These are phyloP conservation scores for Stagonosporopsis tanaceti DNA, from an alignment of 2,329 filamentous ascomycete species.

Conservation along the genomic window DNA sequence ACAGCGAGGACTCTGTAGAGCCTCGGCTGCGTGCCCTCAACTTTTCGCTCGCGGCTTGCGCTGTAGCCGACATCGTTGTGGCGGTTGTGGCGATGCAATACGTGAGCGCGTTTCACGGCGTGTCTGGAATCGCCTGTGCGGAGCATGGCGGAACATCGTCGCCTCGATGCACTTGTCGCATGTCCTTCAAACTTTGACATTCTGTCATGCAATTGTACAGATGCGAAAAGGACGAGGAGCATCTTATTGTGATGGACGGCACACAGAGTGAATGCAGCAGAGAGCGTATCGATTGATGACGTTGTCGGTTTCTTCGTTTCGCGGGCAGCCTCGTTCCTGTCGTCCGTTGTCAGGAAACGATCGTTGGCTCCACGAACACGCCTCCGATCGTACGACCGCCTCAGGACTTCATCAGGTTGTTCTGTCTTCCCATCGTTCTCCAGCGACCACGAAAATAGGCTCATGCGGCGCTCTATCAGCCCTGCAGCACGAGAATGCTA, in stretches of 20 bases:
- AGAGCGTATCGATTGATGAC: background rate
- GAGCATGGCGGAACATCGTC: background rate
- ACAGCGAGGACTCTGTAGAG: background rate
- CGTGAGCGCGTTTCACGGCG: constrained; percentile 10
- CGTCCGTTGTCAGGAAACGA: too few relatives aligned
- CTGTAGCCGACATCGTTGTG: background rate
- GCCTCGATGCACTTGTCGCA: background rate
- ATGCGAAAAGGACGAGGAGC: background rate
- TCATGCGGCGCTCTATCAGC: too few relatives aligned
- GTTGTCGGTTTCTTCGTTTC: background rate
- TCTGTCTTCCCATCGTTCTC: too few relatives aligned
- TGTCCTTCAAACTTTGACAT: too few relatives aligned
- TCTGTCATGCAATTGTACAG: background rate
- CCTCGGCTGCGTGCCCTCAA: background rate
- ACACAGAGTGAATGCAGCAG: background rate
- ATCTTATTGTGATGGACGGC: background rate
- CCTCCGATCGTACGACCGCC: too few relatives aligned
- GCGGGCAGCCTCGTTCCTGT: background rate
- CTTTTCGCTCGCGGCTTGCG: background rate
- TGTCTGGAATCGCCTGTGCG: constrained; percentile 2
- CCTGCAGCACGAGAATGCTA: too few relatives aligned
- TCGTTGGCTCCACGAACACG: background rate
- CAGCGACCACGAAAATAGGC: too few relatives aligned
- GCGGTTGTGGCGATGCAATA: background rate
- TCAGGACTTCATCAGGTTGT: too few relatives aligned